Conservation (phyloP, 805 yeast species). For the Metschnikowia reukaufii region DNA sequence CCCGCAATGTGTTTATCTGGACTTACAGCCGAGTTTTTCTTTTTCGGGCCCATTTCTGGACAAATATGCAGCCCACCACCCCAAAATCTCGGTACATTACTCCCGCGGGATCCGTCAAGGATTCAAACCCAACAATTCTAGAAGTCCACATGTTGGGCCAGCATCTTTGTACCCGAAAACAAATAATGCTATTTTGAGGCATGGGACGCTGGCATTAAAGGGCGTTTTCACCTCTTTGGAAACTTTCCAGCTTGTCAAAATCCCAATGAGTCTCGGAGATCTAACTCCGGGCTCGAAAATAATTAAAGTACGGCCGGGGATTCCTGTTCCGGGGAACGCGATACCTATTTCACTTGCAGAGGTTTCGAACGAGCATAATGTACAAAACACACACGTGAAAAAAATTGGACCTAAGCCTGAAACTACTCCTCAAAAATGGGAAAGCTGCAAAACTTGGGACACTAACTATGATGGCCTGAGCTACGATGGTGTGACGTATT, state of each 20-base stretch:
- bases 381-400: background rate
- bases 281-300: conserved; percentile 20
- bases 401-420: background rate
- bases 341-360: conserved; percentile 22
- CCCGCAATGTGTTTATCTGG: conserved; percentile 2
- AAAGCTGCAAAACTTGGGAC: background rate
- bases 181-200: background rate
- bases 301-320: conserved; percentile 27
- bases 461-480: conserved; percentile 3
- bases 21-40: background rate
- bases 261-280: conserved; percentile 10
- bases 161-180: background rate
- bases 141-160: background rate
- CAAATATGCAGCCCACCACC: background rate
- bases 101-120: background rate
- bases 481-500: conserved; percentile 9
- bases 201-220: background rate
- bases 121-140: background rate
- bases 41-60: background rate
- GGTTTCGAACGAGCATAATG: background rate
- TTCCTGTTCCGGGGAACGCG: conserved; percentile 31
- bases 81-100: background rate
- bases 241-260: conserved; percentile 9
- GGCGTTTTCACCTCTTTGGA: background rate
- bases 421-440: background rate